A percentile compares a stretch with the other conserved stretches of the same genome.
phyloP scores from a whole-genome alignment of 1,139 yeast genomes.

The Saccharomyces pastorianus region DNA sequence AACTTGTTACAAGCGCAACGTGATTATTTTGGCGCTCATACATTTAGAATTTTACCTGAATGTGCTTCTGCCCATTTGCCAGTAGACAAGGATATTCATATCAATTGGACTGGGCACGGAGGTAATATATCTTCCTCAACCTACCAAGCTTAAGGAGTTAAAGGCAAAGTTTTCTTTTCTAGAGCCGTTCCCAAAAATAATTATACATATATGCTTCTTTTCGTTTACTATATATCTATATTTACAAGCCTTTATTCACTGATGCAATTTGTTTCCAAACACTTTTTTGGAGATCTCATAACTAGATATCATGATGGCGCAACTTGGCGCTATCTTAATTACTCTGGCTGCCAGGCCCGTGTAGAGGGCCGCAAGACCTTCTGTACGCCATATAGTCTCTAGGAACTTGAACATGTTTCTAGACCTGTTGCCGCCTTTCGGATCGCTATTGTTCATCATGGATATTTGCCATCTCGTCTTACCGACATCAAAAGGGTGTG shows the following conservation, averaged over 20 bases:
- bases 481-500: conserved; percentile 96
- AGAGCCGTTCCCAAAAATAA: neutral
- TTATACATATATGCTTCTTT: neutral
- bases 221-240: neutral
- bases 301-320: conserved; percentile 96
- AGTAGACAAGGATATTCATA: conserved; percentile 77
- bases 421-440: conserved; percentile 17
- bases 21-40: conserved; percentile 99
- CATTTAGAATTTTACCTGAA: conserved; percentile 92
- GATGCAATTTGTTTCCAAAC: conserved; percentile 27
- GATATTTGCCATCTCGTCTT: conserved; percentile 82
- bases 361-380: conserved; percentile 71
- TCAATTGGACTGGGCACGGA: conserved; percentile 99
- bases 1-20: conserved; percentile 98
- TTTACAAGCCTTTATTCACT: neutral
- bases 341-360: conserved; percentile 83
- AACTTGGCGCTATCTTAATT: conserved; percentile 88
- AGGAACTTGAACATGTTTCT: conserved; percentile 57
- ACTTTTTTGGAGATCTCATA: conserved; percentile 81
- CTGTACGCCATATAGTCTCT: conserved; percentile 51
- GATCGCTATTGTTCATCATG: conserved; percentile 3
- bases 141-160: conserved; percentile 69
- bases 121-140: conserved; percentile 95
- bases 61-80: conserved; percentile 67
- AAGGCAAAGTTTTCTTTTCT: neutral